phyloP scores from a whole-genome alignment of 208 protist species.

The Strigomonas culicis region DNA sequence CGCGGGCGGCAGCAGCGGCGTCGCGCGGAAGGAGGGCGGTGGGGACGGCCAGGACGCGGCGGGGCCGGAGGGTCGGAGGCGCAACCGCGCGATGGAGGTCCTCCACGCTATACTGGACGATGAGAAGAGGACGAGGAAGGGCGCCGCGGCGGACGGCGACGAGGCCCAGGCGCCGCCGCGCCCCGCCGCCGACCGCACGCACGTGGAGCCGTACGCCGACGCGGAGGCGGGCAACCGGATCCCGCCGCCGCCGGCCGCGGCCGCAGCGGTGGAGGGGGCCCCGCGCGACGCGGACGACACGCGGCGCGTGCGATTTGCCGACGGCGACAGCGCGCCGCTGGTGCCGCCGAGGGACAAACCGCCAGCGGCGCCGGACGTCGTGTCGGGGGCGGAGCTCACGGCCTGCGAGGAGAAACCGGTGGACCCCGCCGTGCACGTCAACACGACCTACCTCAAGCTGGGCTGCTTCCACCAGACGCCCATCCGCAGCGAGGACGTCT shows the following conservation, averaged over 20 bases:
- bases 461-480: constrained; percentile 28
- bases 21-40: background rate
- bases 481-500: constrained; percentile 24
- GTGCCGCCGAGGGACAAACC: background rate
- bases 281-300: too few relatives aligned
- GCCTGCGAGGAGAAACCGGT: constrained; percentile 12
- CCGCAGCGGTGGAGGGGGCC: too few relatives aligned
- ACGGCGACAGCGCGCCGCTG: background rate
- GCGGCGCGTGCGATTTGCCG: too few relatives aligned
- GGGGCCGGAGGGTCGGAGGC: background rate
- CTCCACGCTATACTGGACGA: too few relatives aligned
- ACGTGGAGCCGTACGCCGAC: too few relatives aligned
- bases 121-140: too few relatives aligned
- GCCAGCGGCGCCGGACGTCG: background rate
- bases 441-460: constrained; percentile 26
- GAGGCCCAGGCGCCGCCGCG: too few relatives aligned
- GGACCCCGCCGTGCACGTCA: constrained; percentile 12
- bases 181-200: too few relatives aligned
- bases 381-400: background rate
- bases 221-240: too few relatives aligned
- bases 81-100: too few relatives aligned
- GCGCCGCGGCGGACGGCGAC: too few relatives aligned
- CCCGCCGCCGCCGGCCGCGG: too few relatives aligned
- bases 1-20: background rate
- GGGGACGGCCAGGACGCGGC: background rate